Evolutionary conservation across 2,329 filamentous ascomycete species (phyloP).

Genomic region (Pestalotiopsis sp.): DNA sequence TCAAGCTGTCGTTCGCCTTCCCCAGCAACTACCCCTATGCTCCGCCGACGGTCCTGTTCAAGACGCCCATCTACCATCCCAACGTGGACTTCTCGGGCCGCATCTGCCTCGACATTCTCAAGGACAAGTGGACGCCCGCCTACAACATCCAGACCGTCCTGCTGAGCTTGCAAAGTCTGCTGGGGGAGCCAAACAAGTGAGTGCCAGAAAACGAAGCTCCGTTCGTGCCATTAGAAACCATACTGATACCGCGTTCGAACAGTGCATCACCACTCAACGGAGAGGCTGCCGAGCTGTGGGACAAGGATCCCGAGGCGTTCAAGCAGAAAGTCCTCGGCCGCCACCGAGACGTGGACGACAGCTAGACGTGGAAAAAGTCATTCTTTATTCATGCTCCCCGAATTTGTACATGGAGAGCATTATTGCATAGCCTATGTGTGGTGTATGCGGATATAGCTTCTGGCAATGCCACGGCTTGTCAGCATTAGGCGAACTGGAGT

Average conservation of each 20-base stretch:
- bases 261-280: slow-evolving; percentile 94
- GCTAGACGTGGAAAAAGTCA: slow-evolving; percentile 41
- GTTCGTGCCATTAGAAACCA: not conserved
- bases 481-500: slow-evolving; percentile 10
- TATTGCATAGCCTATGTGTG: not conserved
- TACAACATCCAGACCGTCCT: slow-evolving; percentile 96
- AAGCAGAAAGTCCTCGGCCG: slow-evolving; percentile 72
- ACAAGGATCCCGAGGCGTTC: slow-evolving; percentile 84
- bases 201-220: slow-evolving; percentile 33
- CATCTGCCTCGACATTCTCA: slow-evolving; percentile 97
- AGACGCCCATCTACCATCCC: slow-evolving; percentile 98
- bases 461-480: not conserved
- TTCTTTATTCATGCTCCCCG: not conserved
- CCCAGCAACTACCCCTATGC: slow-evolving; percentile 92
- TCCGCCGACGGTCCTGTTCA: slow-evolving; percentile 90
- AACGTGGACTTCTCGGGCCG: slow-evolving; percentile 97
- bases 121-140: slow-evolving; percentile 98
- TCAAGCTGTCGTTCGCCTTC: slow-evolving; percentile 93
- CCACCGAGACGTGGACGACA: slow-evolving; percentile 67
- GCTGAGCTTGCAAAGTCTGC: slow-evolving; percentile 88
- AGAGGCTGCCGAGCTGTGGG: slow-evolving; percentile 95
- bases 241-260: slow-evolving; percentile 2
- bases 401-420: slow-evolving; percentile 1
- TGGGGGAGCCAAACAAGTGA: slow-evolving; percentile 98
- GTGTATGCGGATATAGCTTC: not conserved